Percentiles rank a stretch among this genome's conserved stretches.
phyloP scores from a whole-genome alignment of 2,329 filamentous ascomycete species.

The Bimuria novae-zelandiae region DNA sequence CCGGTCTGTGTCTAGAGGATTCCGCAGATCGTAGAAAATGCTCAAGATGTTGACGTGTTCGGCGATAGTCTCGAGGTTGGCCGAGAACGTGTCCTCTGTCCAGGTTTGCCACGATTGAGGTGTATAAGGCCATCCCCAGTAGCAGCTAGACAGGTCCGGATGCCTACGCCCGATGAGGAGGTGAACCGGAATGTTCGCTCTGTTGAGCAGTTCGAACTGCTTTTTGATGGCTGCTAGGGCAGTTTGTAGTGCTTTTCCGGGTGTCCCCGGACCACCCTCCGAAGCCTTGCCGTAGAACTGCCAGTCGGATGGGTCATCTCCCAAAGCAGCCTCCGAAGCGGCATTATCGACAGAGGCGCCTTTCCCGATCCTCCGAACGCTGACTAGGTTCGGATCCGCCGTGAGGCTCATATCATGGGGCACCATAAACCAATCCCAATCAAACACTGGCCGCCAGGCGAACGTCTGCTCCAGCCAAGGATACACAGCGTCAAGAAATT shows the following conservation, averaged over 20 bases:
- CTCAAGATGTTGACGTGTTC: slow-evolving; percentile 23
- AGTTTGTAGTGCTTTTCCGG: background rate
- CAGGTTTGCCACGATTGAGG: slow-evolving; percentile 19
- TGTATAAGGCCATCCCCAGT: slow-evolving; percentile 31
- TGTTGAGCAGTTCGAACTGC: slow-evolving; percentile 19
- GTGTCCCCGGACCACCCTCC: background rate
- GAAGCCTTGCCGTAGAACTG: background rate
- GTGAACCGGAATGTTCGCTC: slow-evolving; percentile 25
- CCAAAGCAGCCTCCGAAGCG: too few relatives aligned
- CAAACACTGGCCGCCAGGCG: slow-evolving; percentile 32
- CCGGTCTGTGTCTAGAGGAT: slow-evolving; percentile 21
- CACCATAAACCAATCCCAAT: slow-evolving; percentile 33
- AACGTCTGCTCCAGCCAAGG: slow-evolving; percentile 28
- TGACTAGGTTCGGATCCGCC: slow-evolving; percentile 1
- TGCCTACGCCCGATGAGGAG: slow-evolving; percentile 28
- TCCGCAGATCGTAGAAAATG: slow-evolving; percentile 31
- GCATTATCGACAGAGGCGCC: background rate
- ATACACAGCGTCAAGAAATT: slow-evolving; percentile 14
- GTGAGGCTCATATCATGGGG: slow-evolving; percentile 10
- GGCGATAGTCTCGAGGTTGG: slow-evolving; percentile 22
- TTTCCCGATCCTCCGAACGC: background rate
- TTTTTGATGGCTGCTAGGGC: background rate
- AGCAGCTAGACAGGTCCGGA: slow-evolving; percentile 20
- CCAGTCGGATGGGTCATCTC: background rate
- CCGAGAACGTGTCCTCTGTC: slow-evolving; percentile 16